Percentiles rank a stretch among this genome's conserved stretches.
Evolutionary conservation across 305 asterid genomes (phyloP).

Genomic region (Petunia hybrid): DNA sequence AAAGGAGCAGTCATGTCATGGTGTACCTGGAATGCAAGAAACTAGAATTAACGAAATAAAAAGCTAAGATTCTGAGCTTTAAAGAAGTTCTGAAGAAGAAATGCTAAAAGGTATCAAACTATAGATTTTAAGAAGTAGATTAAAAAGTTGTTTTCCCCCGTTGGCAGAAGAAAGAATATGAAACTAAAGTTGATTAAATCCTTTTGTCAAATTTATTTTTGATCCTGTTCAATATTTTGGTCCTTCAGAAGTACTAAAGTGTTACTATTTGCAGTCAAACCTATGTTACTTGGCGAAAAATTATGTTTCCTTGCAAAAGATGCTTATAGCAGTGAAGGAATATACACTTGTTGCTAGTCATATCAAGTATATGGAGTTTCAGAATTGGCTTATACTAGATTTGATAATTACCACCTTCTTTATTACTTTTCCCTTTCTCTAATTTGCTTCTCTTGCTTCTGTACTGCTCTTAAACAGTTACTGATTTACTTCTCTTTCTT

Average conservation of each 20-base stretch:
- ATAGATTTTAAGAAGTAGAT: background rate
- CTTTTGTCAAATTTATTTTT: background rate
- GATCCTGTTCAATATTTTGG: background rate
- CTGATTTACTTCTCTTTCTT: background rate
- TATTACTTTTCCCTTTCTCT: background rate
- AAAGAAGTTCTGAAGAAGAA: background rate
- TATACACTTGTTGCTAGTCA: background rate
- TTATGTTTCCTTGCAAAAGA: background rate
- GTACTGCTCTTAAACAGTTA: background rate
- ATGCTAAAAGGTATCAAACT: background rate
- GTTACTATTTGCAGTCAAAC: too few relatives aligned
- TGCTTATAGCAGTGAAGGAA: background rate
- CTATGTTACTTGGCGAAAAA: background rate
- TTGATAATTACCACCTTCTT: background rate
- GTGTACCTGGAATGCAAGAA: slow-evolving; percentile 54
- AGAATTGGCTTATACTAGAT: too few relatives aligned
- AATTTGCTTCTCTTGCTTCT: background rate
- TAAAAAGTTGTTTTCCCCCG: background rate
- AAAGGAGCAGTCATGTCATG: slow-evolving; percentile 83
- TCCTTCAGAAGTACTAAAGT: background rate
- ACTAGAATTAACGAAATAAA: background rate
- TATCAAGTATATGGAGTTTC: background rate
- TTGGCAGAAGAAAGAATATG: background rate
- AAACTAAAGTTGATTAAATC: background rate
- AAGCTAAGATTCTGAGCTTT: background rate